Evolutionary conservation across 1,139 yeast genomes (phyloP).

Genomic region (Meyerozyma guilliermondii): DNA sequence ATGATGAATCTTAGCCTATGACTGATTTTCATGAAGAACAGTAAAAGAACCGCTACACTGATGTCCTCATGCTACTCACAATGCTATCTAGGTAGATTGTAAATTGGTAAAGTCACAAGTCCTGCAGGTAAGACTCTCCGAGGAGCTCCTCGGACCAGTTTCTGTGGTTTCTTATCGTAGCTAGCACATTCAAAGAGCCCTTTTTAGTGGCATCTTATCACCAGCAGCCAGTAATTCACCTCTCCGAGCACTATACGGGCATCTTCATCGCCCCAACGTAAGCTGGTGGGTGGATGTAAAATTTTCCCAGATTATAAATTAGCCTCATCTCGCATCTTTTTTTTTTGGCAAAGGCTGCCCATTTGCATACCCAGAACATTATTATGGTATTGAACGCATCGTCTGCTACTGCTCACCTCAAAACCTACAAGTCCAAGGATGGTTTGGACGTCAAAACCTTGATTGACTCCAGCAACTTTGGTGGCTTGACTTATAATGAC

Average conservation of each 20-base stretch:
- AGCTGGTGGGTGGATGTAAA: neutral
- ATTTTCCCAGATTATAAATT: neutral
- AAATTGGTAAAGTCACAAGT: neutral
- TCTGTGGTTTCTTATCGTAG: neutral
- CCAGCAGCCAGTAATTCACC: too few species aligned
- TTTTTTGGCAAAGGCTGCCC: constrained; percentile 46
- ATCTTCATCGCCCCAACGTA: neutral
- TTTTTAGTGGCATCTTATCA: too few species aligned
- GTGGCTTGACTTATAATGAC: constrained; percentile 97
- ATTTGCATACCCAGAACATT: constrained; percentile 9
- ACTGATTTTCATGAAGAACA: constrained; percentile 1
- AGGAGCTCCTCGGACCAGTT: neutral
- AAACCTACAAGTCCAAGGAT: constrained; percentile 65
- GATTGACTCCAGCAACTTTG: constrained; percentile 86
- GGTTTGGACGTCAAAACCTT: constrained; percentile 81
- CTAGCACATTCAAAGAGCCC: neutral
- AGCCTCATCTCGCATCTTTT: constrained; percentile 13
- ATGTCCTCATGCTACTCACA: neutral
- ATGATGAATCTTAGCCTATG: constrained; percentile 2
- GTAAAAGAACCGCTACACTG: constrained; percentile 5
- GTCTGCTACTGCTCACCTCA: constrained; percentile 64
- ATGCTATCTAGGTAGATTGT: neutral
- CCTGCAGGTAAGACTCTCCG: neutral
- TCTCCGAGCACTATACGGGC: too few species aligned
- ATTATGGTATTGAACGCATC: constrained; percentile 48